A percentile compares a stretch with the other conserved stretches of the same genome.
Evolutionary conservation across 2,329 filamentous ascomycete species (phyloP).

Genomic region (Rhynchosporium graminicola): DNA sequence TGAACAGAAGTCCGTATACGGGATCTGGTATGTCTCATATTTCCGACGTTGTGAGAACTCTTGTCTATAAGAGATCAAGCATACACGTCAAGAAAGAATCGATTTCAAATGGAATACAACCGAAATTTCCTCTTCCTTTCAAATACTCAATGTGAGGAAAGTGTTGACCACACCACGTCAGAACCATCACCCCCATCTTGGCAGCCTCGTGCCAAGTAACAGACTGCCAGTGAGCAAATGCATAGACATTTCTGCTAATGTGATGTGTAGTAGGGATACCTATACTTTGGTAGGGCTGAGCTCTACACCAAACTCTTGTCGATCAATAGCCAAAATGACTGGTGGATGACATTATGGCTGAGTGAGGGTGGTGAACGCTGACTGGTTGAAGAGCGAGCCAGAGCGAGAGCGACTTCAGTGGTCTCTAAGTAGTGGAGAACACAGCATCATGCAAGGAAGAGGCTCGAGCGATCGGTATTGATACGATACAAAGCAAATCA

Average conservation of each 20-base stretch:
- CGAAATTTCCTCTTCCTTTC: not conserved
- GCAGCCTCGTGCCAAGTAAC: constrained; percentile 1
- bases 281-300: constrained; percentile 11
- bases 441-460: constrained; percentile 1
- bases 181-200: not conserved
- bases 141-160: not conserved
- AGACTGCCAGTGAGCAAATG: not conserved
- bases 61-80: not conserved
- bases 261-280: not conserved
- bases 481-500: not conserved
- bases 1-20: constrained; percentile 5
- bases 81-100: constrained; percentile 3
- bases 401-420: not conserved
- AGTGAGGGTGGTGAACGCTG: not conserved
- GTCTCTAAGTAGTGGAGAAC: not conserved
- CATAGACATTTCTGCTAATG: constrained; percentile 1
- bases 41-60: constrained; percentile 1
- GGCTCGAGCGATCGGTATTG: not conserved
- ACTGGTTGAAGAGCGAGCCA: constrained; percentile 9
- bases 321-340: not conserved
- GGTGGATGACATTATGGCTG: not conserved
- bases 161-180: constrained; percentile 1
- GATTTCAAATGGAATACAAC: constrained; percentile 13
- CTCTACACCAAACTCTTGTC: not conserved
- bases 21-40: constrained; percentile 10